A percentile compares a stretch with the other conserved stretches of the same genome.
Evolutionary conservation across 2,329 filamentous ascomycete species (phyloP).

Genomic region (Paecilomyces fulvus): DNA sequence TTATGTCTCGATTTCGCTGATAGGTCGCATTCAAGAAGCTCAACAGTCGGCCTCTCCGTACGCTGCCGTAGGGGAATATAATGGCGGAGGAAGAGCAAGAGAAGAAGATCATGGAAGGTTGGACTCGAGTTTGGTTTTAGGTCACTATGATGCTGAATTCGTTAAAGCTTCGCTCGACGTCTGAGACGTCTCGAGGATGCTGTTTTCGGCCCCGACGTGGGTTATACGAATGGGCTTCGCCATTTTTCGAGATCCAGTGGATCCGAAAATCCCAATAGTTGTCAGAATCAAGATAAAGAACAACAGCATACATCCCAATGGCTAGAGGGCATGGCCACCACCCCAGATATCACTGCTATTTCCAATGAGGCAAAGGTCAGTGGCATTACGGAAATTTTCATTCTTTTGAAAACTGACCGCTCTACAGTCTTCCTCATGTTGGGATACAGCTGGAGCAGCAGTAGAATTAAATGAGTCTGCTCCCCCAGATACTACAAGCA

Average conservation of each 20-base stretch:
- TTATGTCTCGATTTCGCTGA: background rate
- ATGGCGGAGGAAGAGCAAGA: background rate
- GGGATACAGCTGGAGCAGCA: background rate
- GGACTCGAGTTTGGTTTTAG: background rate
- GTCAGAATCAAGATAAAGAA: background rate
- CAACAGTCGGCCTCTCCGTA: background rate
- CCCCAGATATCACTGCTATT: background rate
- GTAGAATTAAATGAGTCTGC: background rate
- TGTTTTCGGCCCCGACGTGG: background rate
- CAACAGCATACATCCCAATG: background rate
- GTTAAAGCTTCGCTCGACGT: background rate
- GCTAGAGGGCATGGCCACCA: background rate
- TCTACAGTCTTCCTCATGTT: background rate
- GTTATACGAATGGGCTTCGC: background rate
- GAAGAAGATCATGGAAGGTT: background rate
- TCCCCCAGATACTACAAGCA: background rate
- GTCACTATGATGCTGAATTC: background rate
- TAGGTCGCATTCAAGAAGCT: background rate
- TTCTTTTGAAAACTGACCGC: background rate
- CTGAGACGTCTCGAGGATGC: background rate
- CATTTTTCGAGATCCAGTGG: background rate
- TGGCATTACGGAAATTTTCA: background rate
- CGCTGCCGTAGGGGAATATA: background rate
- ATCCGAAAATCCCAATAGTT: background rate
- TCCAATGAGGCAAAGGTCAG: background rate